These are phyloP conservation scores for Trichoderma erinaceum DNA, from an alignment of 495 filamentous ascomycete genomes.

Conservation along the genomic window DNA sequence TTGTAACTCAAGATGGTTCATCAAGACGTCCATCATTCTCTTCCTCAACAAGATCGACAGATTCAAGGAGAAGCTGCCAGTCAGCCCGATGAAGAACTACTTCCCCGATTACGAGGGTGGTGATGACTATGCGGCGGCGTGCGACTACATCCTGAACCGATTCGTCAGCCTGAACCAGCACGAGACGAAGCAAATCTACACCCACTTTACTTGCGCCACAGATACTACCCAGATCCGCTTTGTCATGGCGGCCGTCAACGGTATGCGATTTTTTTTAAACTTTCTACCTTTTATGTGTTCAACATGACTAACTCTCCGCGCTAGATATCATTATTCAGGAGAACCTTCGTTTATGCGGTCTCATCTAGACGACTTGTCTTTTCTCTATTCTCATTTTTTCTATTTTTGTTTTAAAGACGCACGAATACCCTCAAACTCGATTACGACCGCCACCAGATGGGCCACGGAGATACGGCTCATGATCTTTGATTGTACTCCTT, in stretches of 20 bases:
- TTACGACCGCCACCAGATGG: slow-evolving; percentile 16
- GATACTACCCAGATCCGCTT: slow-evolving; percentile 98
- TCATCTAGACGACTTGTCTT: slow-evolving; percentile 61
- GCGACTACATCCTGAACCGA: slow-evolving; percentile 95
- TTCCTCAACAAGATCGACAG: slow-evolving; percentile 99
- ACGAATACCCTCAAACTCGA: slow-evolving; percentile 19
- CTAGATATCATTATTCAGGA: slow-evolving; percentile 99
- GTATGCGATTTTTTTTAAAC: slow-evolving; percentile 45
- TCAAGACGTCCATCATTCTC: slow-evolving; percentile 97
- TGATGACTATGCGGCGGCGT: slow-evolving; percentile 85
- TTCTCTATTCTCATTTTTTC: slow-evolving; percentile 9
- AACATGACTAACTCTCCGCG: slow-evolving; percentile 26
- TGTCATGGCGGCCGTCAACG: slow-evolving; percentile 99
- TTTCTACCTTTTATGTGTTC: not conserved
- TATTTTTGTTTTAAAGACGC: slow-evolving; percentile 17
- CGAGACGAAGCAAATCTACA: slow-evolving; percentile 99
- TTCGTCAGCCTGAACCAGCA: slow-evolving; percentile 97
- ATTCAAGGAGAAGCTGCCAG: slow-evolving; percentile 98
- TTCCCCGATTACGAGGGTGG: slow-evolving; percentile 98
- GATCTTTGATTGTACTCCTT: slow-evolving; percentile 18
- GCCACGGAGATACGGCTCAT: slow-evolving; percentile 19
- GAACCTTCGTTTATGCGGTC: slow-evolving; percentile 93
- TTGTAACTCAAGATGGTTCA: slow-evolving; percentile 98
- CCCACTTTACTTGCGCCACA: slow-evolving; percentile 97
- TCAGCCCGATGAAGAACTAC: slow-evolving; percentile 99